phyloP scores from a whole-genome alignment of 1,139 yeast genomes.

The Saccharomycopsis hybrid region DNA sequence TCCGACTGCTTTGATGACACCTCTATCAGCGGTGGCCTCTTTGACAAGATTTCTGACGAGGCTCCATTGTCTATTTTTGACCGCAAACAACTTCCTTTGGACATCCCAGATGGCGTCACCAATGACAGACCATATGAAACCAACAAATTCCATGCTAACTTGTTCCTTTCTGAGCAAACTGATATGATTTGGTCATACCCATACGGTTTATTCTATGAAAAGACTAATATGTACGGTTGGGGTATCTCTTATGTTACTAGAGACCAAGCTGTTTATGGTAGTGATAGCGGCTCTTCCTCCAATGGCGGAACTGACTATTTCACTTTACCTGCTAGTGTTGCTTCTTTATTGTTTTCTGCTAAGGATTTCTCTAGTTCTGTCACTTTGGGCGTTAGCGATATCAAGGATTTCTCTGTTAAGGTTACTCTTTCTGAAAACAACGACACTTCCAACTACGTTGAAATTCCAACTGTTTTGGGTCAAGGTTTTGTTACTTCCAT shows the following conservation, averaged over 20 bases:
- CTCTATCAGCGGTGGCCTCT: slow-evolving; percentile 34
- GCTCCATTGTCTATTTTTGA: slow-evolving; percentile 47
- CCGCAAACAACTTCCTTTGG: slow-evolving; percentile 40
- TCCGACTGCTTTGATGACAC: no score
- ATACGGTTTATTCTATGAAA: slow-evolving; percentile 50
- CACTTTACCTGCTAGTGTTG: slow-evolving; percentile 48
- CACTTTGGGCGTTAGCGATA: slow-evolving; percentile 40
- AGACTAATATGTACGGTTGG: slow-evolving; percentile 44
- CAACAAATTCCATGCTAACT: slow-evolving; percentile 64
- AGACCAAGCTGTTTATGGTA: slow-evolving; percentile 41
- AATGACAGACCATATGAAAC: slow-evolving; percentile 49
- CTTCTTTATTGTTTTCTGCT: slow-evolving; percentile 52
- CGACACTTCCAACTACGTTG: slow-evolving; percentile 26
- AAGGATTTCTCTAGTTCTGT: slow-evolving; percentile 37
- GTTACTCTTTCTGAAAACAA: slow-evolving; percentile 37
- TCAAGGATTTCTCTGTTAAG: slow-evolving; percentile 51
- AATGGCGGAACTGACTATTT: slow-evolving; percentile 35
- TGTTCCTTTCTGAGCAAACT: slow-evolving; percentile 48
- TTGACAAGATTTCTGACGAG: slow-evolving; percentile 41
- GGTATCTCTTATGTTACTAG: slow-evolving; percentile 53
- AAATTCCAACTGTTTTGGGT: slow-evolving; percentile 53
- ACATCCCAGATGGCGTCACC: slow-evolving; percentile 43
- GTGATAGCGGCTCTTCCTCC: slow-evolving; percentile 23
- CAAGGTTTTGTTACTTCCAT: slow-evolving; percentile 73
- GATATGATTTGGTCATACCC: slow-evolving; percentile 54